Conservation (phyloP, 768 basidiomycete genomes). For the Neoboletus subvelutipes region DNA sequence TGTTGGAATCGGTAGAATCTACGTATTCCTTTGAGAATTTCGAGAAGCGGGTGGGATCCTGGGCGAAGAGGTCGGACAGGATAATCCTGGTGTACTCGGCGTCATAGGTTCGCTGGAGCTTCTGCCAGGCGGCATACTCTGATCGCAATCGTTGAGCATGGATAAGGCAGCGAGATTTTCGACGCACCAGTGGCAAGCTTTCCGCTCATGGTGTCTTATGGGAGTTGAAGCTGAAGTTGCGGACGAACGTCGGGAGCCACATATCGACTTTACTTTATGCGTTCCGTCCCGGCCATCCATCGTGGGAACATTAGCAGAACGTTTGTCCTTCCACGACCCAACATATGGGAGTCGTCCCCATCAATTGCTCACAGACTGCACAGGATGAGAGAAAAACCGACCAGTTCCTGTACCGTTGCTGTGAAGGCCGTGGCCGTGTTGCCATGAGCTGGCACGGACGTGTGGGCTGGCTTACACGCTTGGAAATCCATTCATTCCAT, state of each 20-base stretch:
- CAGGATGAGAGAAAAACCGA: conserved; percentile 21
- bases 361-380: conserved; percentile 7
- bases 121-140: conserved; percentile 92
- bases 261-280: conserved; percentile 20
- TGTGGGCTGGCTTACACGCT: conserved; percentile 15
- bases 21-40: conserved; percentile 81
- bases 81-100: conserved; percentile 68
- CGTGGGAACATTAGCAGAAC: conserved; percentile 25
- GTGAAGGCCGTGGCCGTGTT: conserved; percentile 7
- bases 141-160: conserved; percentile 5
- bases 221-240: conserved; percentile 3
- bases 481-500: neutral
- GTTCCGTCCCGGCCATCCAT: neutral
- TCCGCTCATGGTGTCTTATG: conserved; percentile 52
- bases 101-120: conserved; percentile 83
- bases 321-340: neutral
- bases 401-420: neutral
- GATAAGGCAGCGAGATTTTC: neutral
- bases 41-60: conserved; percentile 83
- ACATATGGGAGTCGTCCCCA: neutral
- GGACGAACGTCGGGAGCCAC: neutral
- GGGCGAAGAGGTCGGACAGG: conserved; percentile 89
- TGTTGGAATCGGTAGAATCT: conserved; percentile 60
- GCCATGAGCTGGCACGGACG: conserved; percentile 1
- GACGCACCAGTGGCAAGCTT: conserved; percentile 57